These are phyloP conservation scores for Agrocybe pediades DNA, from an alignment of 768 basidiomycete species.

Conservation along the genomic window DNA sequence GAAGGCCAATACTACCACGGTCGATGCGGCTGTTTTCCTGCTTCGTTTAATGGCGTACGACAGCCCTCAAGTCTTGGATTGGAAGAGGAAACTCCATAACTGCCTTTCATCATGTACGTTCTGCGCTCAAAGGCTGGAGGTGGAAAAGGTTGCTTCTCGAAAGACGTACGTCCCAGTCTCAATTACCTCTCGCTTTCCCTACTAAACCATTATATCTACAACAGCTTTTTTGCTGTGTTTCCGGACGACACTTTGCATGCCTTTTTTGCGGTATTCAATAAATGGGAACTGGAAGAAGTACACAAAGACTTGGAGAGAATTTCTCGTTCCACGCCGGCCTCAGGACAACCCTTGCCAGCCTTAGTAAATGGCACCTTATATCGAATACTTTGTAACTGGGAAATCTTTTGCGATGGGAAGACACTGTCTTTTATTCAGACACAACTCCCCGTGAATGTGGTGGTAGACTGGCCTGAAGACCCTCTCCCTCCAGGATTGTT, in stretches of 20 bases:
- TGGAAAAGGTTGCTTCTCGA: slow-evolving; percentile 63
- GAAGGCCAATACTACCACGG: slow-evolving; percentile 53
- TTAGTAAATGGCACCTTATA: slow-evolving; percentile 53
- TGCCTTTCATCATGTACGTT: slow-evolving; percentile 66
- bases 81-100: slow-evolving; percentile 57
- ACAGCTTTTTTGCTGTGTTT: slow-evolving; percentile 78
- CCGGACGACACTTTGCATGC: slow-evolving; percentile 42
- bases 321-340: slow-evolving; percentile 15
- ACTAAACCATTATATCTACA: not conserved
- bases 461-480: slow-evolving; percentile 57
- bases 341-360: slow-evolving; percentile 30
- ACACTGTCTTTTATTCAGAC: slow-evolving; percentile 44
- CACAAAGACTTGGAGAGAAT: slow-evolving; percentile 45
- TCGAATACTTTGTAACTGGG: slow-evolving; percentile 64
- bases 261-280: slow-evolving; percentile 66
- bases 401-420: slow-evolving; percentile 51
- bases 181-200: not conserved
- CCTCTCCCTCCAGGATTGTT: slow-evolving; percentile 63
- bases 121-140: slow-evolving; percentile 71
- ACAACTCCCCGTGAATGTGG: slow-evolving; percentile 33
- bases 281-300: slow-evolving; percentile 63
- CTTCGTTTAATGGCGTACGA: slow-evolving; percentile 82
- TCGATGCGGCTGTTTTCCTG: slow-evolving; percentile 77
- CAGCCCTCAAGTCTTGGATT: slow-evolving; percentile 55
- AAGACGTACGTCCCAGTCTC: slow-evolving; percentile 63